Evolutionary conservation across 257 asterid genomes (phyloP).

Genomic region (Sherardia arvensis): DNA sequence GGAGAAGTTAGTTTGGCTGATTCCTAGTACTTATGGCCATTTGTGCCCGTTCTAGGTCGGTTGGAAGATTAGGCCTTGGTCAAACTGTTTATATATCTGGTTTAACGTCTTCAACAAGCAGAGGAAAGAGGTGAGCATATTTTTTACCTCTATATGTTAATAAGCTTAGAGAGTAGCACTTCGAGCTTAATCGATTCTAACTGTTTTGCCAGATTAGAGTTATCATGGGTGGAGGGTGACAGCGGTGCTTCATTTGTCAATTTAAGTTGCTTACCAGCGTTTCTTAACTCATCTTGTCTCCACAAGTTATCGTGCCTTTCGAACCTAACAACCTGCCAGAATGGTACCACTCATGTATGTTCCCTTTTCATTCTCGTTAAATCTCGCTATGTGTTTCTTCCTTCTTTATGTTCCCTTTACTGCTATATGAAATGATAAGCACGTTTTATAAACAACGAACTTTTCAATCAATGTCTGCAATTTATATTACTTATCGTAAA

Average conservation of each 20-base stretch:
- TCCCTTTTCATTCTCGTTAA: slow-evolving; percentile 9
- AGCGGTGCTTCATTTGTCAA: slow-evolving; percentile 60
- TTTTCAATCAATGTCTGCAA: not conserved
- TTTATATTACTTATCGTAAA: not conserved
- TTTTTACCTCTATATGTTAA: not conserved
- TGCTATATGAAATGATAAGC: not conserved
- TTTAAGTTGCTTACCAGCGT: slow-evolving; percentile 72
- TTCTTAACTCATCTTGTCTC: slow-evolving; percentile 72
- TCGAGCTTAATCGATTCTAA: not conserved
- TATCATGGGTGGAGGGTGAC: slow-evolving; percentile 65
- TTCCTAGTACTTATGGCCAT: slow-evolving; percentile 1
- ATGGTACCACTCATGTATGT: slow-evolving; percentile 45
- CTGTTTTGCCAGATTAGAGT: slow-evolving; percentile 46
- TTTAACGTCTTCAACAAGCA: slow-evolving; percentile 50
- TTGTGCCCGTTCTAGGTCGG: slow-evolving; percentile 50
- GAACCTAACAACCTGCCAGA: slow-evolving; percentile 32
- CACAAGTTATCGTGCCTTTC: slow-evolving; percentile 54
- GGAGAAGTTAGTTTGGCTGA: not conserved
- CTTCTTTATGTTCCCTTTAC: not conserved
- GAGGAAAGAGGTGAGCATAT: slow-evolving; percentile 5
- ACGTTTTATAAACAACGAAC: no score
- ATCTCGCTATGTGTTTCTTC: not conserved
- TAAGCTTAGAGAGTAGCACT: not conserved
- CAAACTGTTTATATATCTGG: slow-evolving; percentile 73
- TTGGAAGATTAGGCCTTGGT: slow-evolving; percentile 65